Evolutionary conservation across 2,329 filamentous ascomycete species (phyloP).

Genomic region (Trichoderma simmonsii): DNA sequence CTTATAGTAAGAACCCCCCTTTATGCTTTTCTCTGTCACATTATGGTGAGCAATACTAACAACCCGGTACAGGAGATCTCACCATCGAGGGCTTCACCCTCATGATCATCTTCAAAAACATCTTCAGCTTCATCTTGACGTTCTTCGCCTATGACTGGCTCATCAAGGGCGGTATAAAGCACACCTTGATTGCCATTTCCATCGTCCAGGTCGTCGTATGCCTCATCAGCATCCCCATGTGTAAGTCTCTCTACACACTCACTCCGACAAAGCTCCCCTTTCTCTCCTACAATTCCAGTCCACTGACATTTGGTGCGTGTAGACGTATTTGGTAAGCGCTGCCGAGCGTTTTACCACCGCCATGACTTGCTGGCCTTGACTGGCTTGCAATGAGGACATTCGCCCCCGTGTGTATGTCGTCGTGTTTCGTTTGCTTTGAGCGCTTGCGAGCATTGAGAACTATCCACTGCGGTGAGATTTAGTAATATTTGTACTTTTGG

Average conservation of each 20-base stretch:
- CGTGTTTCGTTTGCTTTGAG: background rate
- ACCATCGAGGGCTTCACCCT: constrained; percentile 87
- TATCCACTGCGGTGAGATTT: background rate
- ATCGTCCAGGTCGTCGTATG: constrained; percentile 78
- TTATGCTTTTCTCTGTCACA: background rate
- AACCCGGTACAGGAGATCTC: constrained; percentile 58
- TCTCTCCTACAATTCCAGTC: background rate
- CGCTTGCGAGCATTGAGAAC: background rate
- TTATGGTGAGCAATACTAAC: constrained; percentile 18
- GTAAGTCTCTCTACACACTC: constrained; percentile 53
- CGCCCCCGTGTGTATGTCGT: background rate
- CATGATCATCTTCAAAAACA: constrained; percentile 89
- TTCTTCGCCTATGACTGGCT: constrained; percentile 86
- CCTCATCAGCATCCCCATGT: constrained; percentile 68
- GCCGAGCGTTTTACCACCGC: constrained; percentile 71
- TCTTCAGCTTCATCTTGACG: constrained; percentile 84
- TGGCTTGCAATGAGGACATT: constrained; percentile 27
- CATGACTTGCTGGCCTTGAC: constrained; percentile 61
- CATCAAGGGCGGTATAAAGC: constrained; percentile 57
- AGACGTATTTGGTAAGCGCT: constrained; percentile 78
- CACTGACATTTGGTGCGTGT: constrained; percentile 13
- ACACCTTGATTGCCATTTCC: constrained; percentile 65
- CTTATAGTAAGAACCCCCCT: constrained; percentile 62
- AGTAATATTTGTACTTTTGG: background rate
- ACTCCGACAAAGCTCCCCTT: background rate